A percentile compares a stretch with the other conserved stretches of the same genome.
Evolutionary conservation across 495 filamentous ascomycete genomes (phyloP).

Genomic region (Rhypophila decipiens): DNA sequence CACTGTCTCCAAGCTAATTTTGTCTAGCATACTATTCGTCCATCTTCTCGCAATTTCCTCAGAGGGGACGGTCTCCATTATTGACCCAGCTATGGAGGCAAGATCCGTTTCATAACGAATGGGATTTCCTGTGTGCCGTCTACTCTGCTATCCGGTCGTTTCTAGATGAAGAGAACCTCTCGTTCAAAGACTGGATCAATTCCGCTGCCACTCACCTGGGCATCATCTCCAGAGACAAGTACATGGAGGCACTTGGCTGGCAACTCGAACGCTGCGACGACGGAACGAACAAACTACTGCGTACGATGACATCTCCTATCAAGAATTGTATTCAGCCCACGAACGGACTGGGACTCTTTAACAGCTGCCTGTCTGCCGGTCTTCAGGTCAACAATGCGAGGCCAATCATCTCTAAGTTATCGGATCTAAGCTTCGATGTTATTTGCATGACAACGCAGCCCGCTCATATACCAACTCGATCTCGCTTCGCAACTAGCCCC

Average conservation of each 20-base stretch:
- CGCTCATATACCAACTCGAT: background rate
- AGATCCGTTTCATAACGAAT: slow-evolving; percentile 20
- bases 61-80: slow-evolving; percentile 15
- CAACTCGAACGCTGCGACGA: slow-evolving; percentile 8
- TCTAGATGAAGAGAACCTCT: slow-evolving; percentile 12
- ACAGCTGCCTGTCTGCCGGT: slow-evolving; percentile 14
- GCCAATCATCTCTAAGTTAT: slow-evolving; percentile 15
- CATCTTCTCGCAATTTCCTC: slow-evolving; percentile 11
- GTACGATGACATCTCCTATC: slow-evolving; percentile 1
- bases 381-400: slow-evolving; percentile 16
- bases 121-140: slow-evolving; percentile 21
- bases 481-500: background rate
- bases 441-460: slow-evolving; percentile 18
- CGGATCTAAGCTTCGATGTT: slow-evolving; percentile 14
- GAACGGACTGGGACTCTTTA: slow-evolving; percentile 19
- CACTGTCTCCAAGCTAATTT: background rate
- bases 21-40: slow-evolving; percentile 10
- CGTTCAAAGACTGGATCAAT: slow-evolving; percentile 19
- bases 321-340: slow-evolving; percentile 13
- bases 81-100: slow-evolving; percentile 18
- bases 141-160: slow-evolving; percentile 19
- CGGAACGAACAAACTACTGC: slow-evolving; percentile 13
- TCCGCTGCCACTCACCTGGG: slow-evolving; percentile 15
- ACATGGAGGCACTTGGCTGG: slow-evolving; percentile 20
- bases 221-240: slow-evolving; percentile 13